A percentile compares a stretch with the other conserved stretches of the same genome.
Conservation (phyloP, 306 rosid species). For the Lagenaria siceraria region DNA sequence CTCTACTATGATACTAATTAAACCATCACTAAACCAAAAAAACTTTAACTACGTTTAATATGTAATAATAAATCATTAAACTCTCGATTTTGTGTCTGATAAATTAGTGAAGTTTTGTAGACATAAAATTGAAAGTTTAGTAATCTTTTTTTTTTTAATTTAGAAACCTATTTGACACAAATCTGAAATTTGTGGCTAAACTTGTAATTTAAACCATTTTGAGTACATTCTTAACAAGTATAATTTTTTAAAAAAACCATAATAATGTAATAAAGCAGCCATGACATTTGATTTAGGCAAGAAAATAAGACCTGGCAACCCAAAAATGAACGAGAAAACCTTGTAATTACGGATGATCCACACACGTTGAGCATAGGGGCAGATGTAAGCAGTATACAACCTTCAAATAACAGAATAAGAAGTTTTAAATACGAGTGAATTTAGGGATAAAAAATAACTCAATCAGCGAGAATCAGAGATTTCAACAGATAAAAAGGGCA, state of each 20-base stretch:
- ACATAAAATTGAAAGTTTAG: no score
- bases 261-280: not conserved
- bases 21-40: no score
- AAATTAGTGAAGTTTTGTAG: no score
- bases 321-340: conserved; percentile 21
- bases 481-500: not conserved
- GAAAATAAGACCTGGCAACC: not conserved
- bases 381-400: conserved; percentile 35
- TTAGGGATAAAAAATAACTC: not conserved
- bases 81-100: no score
- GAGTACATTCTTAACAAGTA: not conserved
- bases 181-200: no score
- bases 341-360: conserved; percentile 79
- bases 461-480: not conserved
- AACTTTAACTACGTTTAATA: no score
- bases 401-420: conserved; percentile 16
- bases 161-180: no score
- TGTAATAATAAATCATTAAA: no score
- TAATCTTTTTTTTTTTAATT: no score
- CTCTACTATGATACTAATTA: no score
- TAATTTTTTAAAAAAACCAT: not conserved
- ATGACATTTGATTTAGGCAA: not conserved
- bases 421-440: not conserved
- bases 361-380: conserved; percentile 77
- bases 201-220: no score